These are phyloP conservation scores for Hygrophoropsis aurantiaca DNA, from an alignment of 768 basidiomycete genomes.

Conservation along the genomic window DNA sequence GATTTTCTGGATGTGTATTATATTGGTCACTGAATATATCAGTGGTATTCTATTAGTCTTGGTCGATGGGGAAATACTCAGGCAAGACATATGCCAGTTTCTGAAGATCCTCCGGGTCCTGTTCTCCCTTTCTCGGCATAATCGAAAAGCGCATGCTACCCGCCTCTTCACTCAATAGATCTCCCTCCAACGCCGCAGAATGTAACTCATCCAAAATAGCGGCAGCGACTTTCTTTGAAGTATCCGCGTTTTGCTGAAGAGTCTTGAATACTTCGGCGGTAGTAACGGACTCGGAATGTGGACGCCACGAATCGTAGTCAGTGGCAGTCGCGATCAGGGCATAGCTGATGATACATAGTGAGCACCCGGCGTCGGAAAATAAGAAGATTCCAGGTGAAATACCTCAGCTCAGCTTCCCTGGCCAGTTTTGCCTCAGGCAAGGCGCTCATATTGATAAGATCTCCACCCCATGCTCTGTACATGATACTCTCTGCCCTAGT, in stretches of 20 bases:
- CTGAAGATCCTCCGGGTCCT: constrained; percentile 57
- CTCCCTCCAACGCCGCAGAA: constrained; percentile 48
- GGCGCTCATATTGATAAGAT: constrained; percentile 96
- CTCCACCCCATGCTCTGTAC: constrained; percentile 91
- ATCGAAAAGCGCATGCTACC: constrained; percentile 87
- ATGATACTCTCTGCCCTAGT: constrained; percentile 95
- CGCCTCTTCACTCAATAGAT: constrained; percentile 63
- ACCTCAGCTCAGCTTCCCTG: constrained; percentile 93
- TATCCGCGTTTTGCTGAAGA: constrained; percentile 82
- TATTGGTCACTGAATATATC: no score
- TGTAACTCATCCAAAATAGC: constrained; percentile 72
- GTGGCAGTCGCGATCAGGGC: constrained; percentile 89
- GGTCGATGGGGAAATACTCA: constrained; percentile 53
- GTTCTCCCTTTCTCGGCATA: constrained; percentile 64
- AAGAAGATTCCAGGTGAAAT: constrained; percentile 1
- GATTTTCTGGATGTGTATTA: no score
- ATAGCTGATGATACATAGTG: constrained; percentile 58
- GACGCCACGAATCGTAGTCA: constrained; percentile 96
- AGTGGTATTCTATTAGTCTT: background rate
- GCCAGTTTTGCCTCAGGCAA: constrained; percentile 97
- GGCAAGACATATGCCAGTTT: constrained; percentile 80
- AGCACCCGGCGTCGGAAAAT: background rate
- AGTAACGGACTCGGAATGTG: constrained; percentile 78
- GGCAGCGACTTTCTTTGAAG: constrained; percentile 74
- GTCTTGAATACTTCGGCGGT: constrained; percentile 90